Percentiles rank a stretch among this genome's conserved stretches.
Evolutionary conservation across 1,139 yeast genomes (phyloP).

Genomic region (Blastobotrys proliferans): DNA sequence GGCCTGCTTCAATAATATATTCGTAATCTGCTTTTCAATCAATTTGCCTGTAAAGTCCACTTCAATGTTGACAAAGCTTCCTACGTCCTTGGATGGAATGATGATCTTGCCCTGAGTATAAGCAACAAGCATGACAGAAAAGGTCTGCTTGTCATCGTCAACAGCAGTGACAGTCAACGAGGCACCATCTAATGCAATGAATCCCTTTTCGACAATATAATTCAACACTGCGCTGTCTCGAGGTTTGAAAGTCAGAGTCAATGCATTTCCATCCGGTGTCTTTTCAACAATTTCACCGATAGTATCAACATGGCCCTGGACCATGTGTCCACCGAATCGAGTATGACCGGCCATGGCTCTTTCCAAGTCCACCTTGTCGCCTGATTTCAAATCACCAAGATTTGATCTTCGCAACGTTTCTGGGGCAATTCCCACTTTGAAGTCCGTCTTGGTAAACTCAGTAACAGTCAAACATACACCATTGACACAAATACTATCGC

Average conservation of each 20-base stretch:
- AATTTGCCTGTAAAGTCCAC: conserved; percentile 93
- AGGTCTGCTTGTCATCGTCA: conserved; percentile 49
- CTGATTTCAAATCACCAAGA: conserved; percentile 55
- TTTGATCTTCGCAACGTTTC: conserved; percentile 85
- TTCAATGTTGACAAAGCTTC: conserved; percentile 77
- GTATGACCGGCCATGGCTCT: conserved; percentile 82
- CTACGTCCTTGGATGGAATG: conserved; percentile 58
- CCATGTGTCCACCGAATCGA: conserved; percentile 94
- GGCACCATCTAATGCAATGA: conserved; percentile 87
- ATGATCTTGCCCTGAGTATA: conserved; percentile 85
- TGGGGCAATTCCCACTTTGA: conserved; percentile 90
- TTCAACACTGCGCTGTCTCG: conserved; percentile 59
- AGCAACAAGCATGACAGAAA: conserved; percentile 85
- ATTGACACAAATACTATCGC: conserved; percentile 87
- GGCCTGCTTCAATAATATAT: conserved; percentile 47
- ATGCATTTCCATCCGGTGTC: conserved; percentile 69
- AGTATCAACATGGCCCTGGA: conserved; percentile 96
- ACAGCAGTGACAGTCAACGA: conserved; percentile 87
- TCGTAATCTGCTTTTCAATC: conserved; percentile 76
- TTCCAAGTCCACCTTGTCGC: conserved; percentile 76
- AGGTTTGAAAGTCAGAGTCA: conserved; percentile 68
- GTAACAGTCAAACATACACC: conserved; percentile 95
- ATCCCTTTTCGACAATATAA: conserved; percentile 91
- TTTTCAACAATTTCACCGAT: conserved; percentile 60
- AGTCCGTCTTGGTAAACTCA: conserved; percentile 52